phyloP scores from a whole-genome alignment of 2,329 filamentous ascomycete genomes.

The Fusarium subtropicale region DNA sequence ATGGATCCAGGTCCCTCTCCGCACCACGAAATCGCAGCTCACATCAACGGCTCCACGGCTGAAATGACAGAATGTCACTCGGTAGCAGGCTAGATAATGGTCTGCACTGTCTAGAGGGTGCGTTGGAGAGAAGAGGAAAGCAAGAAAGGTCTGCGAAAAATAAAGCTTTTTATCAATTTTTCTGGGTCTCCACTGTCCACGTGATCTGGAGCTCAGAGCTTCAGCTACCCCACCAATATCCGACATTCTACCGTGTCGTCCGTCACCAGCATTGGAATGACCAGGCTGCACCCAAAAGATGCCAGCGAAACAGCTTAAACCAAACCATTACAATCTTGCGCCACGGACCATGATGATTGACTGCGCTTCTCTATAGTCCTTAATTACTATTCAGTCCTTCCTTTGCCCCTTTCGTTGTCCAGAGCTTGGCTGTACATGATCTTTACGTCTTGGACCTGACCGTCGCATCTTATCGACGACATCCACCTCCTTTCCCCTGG shows the following conservation, averaged over 20 bases:
- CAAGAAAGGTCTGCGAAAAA: background rate
- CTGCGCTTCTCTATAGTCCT: constrained; percentile 41
- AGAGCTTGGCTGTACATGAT: constrained; percentile 32
- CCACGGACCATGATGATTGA: constrained; percentile 43
- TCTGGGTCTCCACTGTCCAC: constrained; percentile 18
- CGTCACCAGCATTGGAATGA: constrained; percentile 32
- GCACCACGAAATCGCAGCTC: constrained; percentile 69
- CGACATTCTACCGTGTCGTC: constrained; percentile 43
- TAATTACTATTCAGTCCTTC: constrained; percentile 26
- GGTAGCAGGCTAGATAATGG: constrained; percentile 70
- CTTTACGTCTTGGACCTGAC: constrained; percentile 18
- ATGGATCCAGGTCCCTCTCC: constrained; percentile 66
- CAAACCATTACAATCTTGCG: constrained; percentile 18
- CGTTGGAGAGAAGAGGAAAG: constrained; percentile 64
- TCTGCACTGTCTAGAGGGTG: constrained; percentile 90
- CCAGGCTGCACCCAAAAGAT: constrained; percentile 45
- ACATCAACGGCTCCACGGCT: constrained; percentile 71
- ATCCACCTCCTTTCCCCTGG: constrained; percentile 45
- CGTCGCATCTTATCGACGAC: constrained; percentile 44
- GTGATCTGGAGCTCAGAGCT: constrained; percentile 23
- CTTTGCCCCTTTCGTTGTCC: constrained; percentile 7
- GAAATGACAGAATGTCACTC: constrained; percentile 76
- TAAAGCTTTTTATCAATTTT: constrained; percentile 27
- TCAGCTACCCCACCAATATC: constrained; percentile 42
- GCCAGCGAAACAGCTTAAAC: constrained; percentile 43